These are phyloP conservation scores for Fabrea salina DNA, from an alignment of 169 alveolate genomes.

Conservation along the genomic window DNA sequence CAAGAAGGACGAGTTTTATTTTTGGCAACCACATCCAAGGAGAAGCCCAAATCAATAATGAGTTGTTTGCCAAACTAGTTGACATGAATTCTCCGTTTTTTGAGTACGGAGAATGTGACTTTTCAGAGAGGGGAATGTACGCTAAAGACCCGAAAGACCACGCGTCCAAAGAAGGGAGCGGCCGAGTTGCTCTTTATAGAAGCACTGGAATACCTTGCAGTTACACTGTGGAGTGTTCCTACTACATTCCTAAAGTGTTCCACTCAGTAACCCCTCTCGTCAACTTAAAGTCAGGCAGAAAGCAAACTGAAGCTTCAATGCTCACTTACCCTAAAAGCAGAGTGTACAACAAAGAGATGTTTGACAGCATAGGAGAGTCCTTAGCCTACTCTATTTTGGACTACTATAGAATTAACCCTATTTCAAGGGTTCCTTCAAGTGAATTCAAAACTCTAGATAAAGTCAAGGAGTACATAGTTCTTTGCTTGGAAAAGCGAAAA, in stretches of 20 bases:
- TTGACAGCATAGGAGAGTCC: conserved; percentile 9
- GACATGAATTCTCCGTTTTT: conserved; percentile 74
- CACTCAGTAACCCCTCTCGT: conserved; percentile 47
- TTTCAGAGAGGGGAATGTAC: conserved; percentile 74
- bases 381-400: conserved; percentile 17
- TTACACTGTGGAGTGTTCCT: conserved; percentile 82
- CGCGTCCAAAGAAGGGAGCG: conserved; percentile 81
- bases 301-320: conserved; percentile 7
- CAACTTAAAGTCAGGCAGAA: conserved; percentile 32
- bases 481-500: not conserved
- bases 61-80: conserved; percentile 74
- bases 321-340: not conserved
- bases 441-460: conserved; percentile 2
- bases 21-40: conserved; percentile 77
- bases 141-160: conserved; percentile 72
- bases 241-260: conserved; percentile 53
- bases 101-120: conserved; percentile 80
- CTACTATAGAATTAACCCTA: conserved; percentile 15
- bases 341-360: not conserved
- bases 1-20: conserved; percentile 77
- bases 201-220: conserved; percentile 61
- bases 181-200: conserved; percentile 81
- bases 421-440: conserved; percentile 25
- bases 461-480: not conserved
- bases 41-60: conserved; percentile 68